These are phyloP conservation scores for Epichloe gansuensis DNA, from an alignment of 2,329 filamentous ascomycete species.

Conservation along the genomic window DNA sequence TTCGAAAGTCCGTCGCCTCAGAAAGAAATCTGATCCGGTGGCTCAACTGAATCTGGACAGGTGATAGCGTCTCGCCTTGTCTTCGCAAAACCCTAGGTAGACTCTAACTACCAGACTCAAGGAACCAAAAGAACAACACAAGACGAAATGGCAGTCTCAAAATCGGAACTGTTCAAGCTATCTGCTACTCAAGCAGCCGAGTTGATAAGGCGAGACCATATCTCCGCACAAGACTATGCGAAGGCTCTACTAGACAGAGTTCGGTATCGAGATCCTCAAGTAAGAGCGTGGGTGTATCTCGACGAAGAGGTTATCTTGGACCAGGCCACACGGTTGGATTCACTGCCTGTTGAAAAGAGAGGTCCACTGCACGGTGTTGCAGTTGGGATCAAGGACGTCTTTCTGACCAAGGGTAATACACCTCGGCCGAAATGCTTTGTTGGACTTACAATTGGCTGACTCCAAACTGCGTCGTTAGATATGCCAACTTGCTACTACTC, in stretches of 20 bases:
- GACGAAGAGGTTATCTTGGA: constrained; percentile 32
- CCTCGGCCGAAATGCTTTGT: not conserved
- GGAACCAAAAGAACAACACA: not conserved
- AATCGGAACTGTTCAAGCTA: constrained; percentile 2
- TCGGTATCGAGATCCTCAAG: constrained; percentile 27
- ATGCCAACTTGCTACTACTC: constrained; percentile 48
- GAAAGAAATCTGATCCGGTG: not conserved
- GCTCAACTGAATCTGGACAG: not conserved
- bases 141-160: not conserved
- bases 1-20: not conserved
- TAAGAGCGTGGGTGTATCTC: constrained; percentile 40
- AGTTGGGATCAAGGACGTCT: constrained; percentile 49
- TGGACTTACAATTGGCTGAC: not conserved
- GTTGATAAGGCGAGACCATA: constrained; percentile 7
- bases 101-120: not conserved
- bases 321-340: constrained; percentile 38
- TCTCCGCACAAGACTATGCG: constrained; percentile 38
- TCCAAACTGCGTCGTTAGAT: constrained; percentile 16
- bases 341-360: constrained; percentile 31
- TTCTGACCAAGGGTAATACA: constrained; percentile 38
- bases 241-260: constrained; percentile 34
- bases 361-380: constrained; percentile 46
- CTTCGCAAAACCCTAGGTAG: not conserved
- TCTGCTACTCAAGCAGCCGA: constrained; percentile 6
- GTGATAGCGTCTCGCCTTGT: not conserved